phyloP scores from a whole-genome alignment of 257 asterid species.

The Galeopsis tetrahit region DNA sequence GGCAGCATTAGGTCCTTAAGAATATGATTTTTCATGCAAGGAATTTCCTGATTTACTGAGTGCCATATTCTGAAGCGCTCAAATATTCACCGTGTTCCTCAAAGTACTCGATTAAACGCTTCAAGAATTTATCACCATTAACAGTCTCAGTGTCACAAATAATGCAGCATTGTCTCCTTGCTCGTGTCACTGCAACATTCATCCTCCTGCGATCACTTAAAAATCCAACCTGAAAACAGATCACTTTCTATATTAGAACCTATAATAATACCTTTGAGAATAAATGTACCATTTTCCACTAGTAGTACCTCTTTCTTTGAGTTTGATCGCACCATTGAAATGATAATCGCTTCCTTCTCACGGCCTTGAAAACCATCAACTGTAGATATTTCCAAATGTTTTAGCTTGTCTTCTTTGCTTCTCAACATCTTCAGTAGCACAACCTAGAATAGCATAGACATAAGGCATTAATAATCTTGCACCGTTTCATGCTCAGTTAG shows the following conservation, averaged over 20 bases:
- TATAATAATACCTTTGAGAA: constrained; percentile 29
- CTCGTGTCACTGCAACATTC: constrained; percentile 98
- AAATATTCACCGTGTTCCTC: constrained; percentile 94
- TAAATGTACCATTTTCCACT: background rate
- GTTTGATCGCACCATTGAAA: constrained; percentile 97
- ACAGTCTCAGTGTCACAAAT: constrained; percentile 97
- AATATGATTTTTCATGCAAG: background rate
- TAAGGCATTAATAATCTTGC: constrained; percentile 11
- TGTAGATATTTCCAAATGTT: constrained; percentile 88
- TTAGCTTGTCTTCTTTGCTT: constrained; percentile 78
- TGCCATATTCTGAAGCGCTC: constrained; percentile 83
- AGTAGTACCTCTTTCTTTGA: constrained; percentile 80
- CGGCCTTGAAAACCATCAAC: constrained; percentile 99
- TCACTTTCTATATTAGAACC: constrained; percentile 21
- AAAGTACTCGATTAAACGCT: constrained; percentile 79
- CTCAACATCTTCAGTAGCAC: constrained; percentile 76
- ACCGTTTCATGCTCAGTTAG: constrained; percentile 21
- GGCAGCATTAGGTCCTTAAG: no score
- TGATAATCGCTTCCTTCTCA: constrained; percentile 95
- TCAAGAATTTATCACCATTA: constrained; percentile 81
- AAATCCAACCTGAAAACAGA: constrained; percentile 78
- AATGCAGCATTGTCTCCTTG: constrained; percentile 92
- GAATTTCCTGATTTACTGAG: constrained; percentile 29
- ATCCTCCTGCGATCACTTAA: constrained; percentile 89
- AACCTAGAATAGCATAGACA: constrained; percentile 53